Percentiles rank a stretch among this genome's conserved stretches.
phyloP scores from a whole-genome alignment of 441 rosid species.

The Corymbia citriodora region DNA sequence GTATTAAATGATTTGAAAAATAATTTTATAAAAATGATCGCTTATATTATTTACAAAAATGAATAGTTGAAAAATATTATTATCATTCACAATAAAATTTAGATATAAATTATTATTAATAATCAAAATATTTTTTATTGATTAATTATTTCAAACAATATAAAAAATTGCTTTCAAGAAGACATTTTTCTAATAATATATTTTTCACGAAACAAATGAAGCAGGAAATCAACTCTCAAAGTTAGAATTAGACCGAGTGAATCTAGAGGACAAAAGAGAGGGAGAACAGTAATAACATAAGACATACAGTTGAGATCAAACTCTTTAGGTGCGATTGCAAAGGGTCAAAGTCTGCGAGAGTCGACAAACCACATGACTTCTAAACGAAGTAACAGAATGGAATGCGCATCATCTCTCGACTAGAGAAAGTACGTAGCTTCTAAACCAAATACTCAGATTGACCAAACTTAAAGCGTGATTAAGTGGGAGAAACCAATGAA shows the following conservation, averaged over 20 bases:
- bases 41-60: too few relatives aligned
- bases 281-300: background rate
- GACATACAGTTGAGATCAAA: background rate
- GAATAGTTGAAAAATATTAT: too few relatives aligned
- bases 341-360: background rate
- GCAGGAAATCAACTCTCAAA: background rate
- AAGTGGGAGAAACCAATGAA: background rate
- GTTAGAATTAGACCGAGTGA: background rate
- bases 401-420: background rate
- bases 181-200: too few relatives aligned
- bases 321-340: background rate
- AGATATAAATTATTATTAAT: too few relatives aligned
- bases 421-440: background rate
- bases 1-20: too few relatives aligned
- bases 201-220: background rate
- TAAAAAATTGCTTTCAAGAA: too few relatives aligned
- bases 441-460: background rate
- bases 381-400: background rate
- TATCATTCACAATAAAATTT: too few relatives aligned
- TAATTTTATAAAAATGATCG: too few relatives aligned
- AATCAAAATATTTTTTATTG: background rate
- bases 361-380: background rate
- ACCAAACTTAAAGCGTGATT: background rate
- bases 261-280: background rate
- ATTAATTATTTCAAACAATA: too few relatives aligned